Base-by-base conservation (phyloP, 805 yeast genomes). In the Zygosaccharomyces kombuchaensis region DNA sequence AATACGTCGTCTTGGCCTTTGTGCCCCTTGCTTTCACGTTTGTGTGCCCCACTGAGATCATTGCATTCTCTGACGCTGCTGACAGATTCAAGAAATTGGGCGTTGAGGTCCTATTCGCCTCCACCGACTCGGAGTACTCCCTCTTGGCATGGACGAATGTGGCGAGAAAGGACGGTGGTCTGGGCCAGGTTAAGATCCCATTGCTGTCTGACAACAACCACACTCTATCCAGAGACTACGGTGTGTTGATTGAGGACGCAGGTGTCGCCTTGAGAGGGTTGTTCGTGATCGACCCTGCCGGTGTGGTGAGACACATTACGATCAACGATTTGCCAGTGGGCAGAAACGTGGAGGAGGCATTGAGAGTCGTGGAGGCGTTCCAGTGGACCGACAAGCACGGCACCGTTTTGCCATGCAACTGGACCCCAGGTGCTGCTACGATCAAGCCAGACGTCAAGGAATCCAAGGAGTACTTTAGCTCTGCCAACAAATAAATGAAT, bases 341-440 rank as follows among this genome's bases (percentile, higher is more conserved):
- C 72, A 89, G 99, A 81, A 85, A 87, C 66, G 99, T 93, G 59
- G 97, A 90, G 58, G 99, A 93, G 81, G 85, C 97, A 58, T 78
- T 88, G 68, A 90, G 99, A 84, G 81, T 93, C 68, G 80, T 93
- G 55, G 98, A 93, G 71, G 99, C 97, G 61, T 93, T 93, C 96
- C 96, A 91, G 78, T 93, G 95, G 90, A 87, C 96, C 64, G 98
- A 90, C 73, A 86, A 87, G 78, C 78, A 93, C 82, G 99, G 99
- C 76, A 96, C 95, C 77, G 99, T 91, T 59, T 90, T 97, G 78
- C 99, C 99, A 65, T 97, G 98, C 70, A 93, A 91, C 95, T 91
- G 99, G 99, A 80, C 83, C 48, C 84, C 87, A 71, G 99, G 99
- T 76, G 70, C 87, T 53, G 96, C 87, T 68, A 86, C 96, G 72